Conservation (phyloP, 2,329 filamentous ascomycete genomes). For the Drechmeria coniospora region DNA sequence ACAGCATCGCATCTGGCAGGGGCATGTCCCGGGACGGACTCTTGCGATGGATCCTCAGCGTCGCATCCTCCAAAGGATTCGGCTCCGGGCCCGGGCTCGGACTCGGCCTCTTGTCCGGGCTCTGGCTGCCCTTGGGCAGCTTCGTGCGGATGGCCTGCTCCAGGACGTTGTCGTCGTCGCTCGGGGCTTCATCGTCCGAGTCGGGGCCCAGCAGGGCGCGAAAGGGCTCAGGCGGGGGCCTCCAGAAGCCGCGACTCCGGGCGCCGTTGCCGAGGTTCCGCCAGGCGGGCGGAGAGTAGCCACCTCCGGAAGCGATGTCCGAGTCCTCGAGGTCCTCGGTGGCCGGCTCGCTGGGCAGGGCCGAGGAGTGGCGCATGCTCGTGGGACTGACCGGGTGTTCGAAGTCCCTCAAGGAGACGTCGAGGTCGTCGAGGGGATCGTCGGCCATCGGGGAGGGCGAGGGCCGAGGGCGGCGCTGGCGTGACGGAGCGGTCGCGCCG, state of each 20-base stretch:
- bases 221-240: constrained; percentile 3
- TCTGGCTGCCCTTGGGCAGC: constrained; percentile 38
- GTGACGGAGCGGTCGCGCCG: constrained; percentile 18
- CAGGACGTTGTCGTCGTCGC: constrained; percentile 25
- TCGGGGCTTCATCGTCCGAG: constrained; percentile 12
- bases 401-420: constrained; percentile 40
- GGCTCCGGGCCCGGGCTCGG: constrained; percentile 34
- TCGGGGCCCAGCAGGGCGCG: constrained; percentile 7
- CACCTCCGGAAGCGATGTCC: constrained; percentile 34
- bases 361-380: constrained; percentile 16
- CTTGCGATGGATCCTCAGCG: constrained; percentile 19
- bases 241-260: constrained; percentile 45
- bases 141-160: constrained; percentile 38
- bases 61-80: constrained; percentile 17
- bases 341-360: constrained; percentile 18
- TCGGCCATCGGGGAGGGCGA: constrained; percentile 1
- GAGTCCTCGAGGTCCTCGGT: constrained; percentile 26
- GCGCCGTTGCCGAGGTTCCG: constrained; percentile 44
- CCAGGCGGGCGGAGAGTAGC: constrained; percentile 46
- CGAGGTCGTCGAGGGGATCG: constrained; percentile 26
- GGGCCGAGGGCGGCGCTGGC: constrained; percentile 1
- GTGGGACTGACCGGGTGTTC: constrained; percentile 28
- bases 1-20: constrained; percentile 8
- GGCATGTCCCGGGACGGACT: constrained; percentile 10
- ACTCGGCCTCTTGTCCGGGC: constrained; percentile 34